Base-by-base conservation (phyloP, 371 early-diverging fungal species). In the Zopfochytrium polystomum region DNA sequence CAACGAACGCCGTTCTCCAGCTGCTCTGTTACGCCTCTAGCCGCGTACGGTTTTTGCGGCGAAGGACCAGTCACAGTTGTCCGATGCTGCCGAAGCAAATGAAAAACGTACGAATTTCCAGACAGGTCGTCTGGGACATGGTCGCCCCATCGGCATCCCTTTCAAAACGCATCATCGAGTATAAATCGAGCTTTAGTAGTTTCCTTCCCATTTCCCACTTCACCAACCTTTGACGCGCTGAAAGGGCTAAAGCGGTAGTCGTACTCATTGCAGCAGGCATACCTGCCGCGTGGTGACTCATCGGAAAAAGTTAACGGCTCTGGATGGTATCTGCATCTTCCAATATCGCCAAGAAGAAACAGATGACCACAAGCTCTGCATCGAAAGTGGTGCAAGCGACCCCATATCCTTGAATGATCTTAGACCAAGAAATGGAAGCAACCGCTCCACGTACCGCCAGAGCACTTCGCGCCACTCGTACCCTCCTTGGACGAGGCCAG, bases 401-500 rank as follows among this genome's bases (percentile, higher is more conserved):
- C 69, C 73, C 75, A 75, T 7, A 75, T 48, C 34, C 73, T 72
- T 29, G 30, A 34, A 31, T 13, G n/a, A n/a, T n/a, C n/a, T n/a
- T n/a, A n/a, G n/a, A n/a, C n/a, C n/a, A 43, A 25, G 20, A 29
- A 26, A n/a, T 1, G 20, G 11, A 22, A 23, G 13, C 13, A 47
- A 18, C 9, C 26, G 15, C 23, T 30, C 27, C 50, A 58, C 63
- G 48, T 49, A 71, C 74, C 64, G 52, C 77, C 77, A 77, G 31
- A 68, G 70, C 26, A 69, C 53, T 5, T 60, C 67, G 34, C 65
- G 61, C 77, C 77, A 77, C 3, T 32, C 23, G 2, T 32, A 11
- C 6, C 52, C 54, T 3, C 42, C 34, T 2, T 27, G 13, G 26
- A 70, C 46, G 13, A 64, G 42, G 1, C 58, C 44, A 2, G 68